A percentile compares a stretch with the other conserved stretches of the same genome.
phyloP scores from a whole-genome alignment of 768 basidiomycete species.

The Russula emetica region DNA sequence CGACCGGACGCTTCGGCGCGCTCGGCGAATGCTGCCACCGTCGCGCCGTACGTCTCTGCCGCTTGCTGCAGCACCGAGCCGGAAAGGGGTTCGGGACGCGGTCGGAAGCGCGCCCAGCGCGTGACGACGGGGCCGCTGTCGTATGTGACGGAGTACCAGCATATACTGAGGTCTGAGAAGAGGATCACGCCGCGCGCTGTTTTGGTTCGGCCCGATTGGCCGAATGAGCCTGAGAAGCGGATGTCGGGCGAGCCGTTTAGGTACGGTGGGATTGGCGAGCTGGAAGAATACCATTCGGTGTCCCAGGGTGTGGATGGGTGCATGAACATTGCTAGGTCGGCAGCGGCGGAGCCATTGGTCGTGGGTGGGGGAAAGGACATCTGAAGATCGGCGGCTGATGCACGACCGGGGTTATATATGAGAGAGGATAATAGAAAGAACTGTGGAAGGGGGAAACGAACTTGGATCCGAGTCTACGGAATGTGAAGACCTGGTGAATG shows the following conservation, averaged over 20 bases:
- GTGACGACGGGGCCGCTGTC: constrained; percentile 31
- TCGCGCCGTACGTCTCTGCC: constrained; percentile 47
- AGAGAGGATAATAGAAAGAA: background rate
- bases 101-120: constrained; percentile 40
- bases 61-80: constrained; percentile 40
- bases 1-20: constrained; percentile 41
- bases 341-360: constrained; percentile 37
- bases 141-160: constrained; percentile 46
- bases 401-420: background rate
- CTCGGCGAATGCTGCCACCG: constrained; percentile 47
- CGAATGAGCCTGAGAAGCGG: constrained; percentile 33
- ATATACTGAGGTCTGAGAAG: constrained; percentile 48
- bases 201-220: constrained; percentile 32
- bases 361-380: constrained; percentile 38
- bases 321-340: constrained; percentile 46
- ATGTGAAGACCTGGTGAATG: background rate
- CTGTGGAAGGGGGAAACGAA: background rate
- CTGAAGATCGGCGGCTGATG: constrained; percentile 25
- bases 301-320: constrained; percentile 41
- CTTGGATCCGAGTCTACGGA: background rate
- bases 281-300: constrained; percentile 40
- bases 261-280: constrained; percentile 36
- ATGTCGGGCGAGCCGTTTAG: constrained; percentile 31
- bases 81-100: constrained; percentile 38
- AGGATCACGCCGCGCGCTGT: constrained; percentile 39